phyloP scores from a whole-genome alignment of 2,329 filamentous ascomycete genomes.

The Elsinoe perseae region DNA sequence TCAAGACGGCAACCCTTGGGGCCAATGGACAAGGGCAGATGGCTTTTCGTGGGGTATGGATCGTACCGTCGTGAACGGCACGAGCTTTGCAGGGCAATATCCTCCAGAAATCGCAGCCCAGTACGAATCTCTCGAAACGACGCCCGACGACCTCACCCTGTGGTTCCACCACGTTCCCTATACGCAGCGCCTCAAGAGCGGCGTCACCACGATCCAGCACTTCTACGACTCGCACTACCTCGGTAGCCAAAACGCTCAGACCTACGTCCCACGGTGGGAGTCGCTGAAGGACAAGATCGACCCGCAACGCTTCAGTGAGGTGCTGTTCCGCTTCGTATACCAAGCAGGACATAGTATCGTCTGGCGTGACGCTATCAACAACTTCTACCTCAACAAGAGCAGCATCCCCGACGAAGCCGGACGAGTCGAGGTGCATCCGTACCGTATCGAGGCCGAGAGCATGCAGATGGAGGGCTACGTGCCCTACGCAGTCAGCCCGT shows the following conservation, averaged over 20 bases:
- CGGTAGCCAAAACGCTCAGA: conserved; percentile 53
- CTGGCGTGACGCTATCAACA: conserved; percentile 60
- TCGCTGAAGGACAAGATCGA: conserved; percentile 51
- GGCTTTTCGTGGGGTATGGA: conserved; percentile 58
- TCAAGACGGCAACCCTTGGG: conserved; percentile 61
- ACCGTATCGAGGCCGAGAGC: conserved; percentile 60
- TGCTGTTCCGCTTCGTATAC: conserved; percentile 52
- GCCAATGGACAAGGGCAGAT: conserved; percentile 64
- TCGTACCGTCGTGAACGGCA: conserved; percentile 60
- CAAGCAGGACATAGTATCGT: conserved; percentile 63
- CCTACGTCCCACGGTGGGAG: conserved; percentile 50
- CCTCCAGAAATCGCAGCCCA: conserved; percentile 49
- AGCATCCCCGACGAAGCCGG: conserved; percentile 50
- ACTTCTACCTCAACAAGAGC: conserved; percentile 57
- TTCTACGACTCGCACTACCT: conserved; percentile 58
- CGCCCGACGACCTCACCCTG: conserved; percentile 59
- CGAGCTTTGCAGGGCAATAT: conserved; percentile 59
- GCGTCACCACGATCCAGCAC: conserved; percentile 60
- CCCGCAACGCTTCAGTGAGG: conserved; percentile 50
- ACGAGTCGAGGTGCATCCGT: conserved; percentile 54
- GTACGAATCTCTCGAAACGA: conserved; percentile 55
- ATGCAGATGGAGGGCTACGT: conserved; percentile 56
- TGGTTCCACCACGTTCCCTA: conserved; percentile 72
- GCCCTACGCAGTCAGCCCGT: conserved; percentile 47
- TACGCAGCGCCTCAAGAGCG: conserved; percentile 53